Evolutionary conservation across 768 basidiomycete species (phyloP), one percentile per base, ranked within the genome.

Genomic region (Mycena rosella): DNA sequence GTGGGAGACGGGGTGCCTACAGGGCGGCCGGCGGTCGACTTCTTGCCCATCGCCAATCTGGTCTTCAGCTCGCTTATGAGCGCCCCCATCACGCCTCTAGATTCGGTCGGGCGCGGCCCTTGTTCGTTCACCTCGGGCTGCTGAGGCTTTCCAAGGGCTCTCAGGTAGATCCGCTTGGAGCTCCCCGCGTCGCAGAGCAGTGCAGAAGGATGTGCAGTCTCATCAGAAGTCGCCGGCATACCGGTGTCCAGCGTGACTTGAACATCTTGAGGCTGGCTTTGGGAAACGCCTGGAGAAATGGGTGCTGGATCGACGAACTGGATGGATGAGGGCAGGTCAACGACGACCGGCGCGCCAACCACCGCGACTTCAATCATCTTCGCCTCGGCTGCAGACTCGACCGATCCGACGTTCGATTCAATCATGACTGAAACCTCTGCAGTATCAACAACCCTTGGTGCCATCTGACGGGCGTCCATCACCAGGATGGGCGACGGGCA

Each of bases 401-500:
- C n/a, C 44, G n/a, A n/a, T 45, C 11, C 38, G 13, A n/a, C 2
- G 20, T 45, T 14, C 44, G 44, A 45, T 34, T 20, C 29, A 53
- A 4, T n/a, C 30, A 34, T 34, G 30, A 20, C n/a, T 20, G 51
- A n/a, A 26, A 18, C 9, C 48, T 15, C 24, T 26, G 48, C 24
- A 27, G 48, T 10, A 17, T 49, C 26, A 14, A 29, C 26, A 15
- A 29, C 34, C 27, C 42, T 44, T 29, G 17, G 42, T 45, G 56
- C 56, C 56, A 24, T 14, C 47, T 30, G 57, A 47, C 42, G 44
- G 20, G 20, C 44, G 27, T 30, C 44, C 20, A 13, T 29, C 55
- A 26, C 55, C 38, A 44, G 55, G 55, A 56, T 7, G 55, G 44
- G 44, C 40, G 57, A 58, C 27, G 57, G 57, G 36, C 42, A 45